These are phyloP conservation scores for Olyra latifolia DNA, from an alignment of 176 grass and related monocot species.

Conservation along the genomic window DNA sequence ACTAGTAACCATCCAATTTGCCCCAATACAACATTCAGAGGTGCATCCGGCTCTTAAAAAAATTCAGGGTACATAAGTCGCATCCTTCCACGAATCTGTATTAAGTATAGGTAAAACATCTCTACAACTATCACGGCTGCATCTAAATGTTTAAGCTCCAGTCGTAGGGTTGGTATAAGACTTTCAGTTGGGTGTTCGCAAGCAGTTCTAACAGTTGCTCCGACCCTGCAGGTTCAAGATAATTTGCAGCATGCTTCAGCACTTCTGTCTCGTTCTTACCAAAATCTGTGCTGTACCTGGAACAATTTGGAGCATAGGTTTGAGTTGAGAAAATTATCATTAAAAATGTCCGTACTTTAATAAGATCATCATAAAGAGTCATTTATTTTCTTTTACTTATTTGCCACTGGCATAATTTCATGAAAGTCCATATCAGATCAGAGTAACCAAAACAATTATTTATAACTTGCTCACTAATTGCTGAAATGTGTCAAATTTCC, in stretches of 20 bases:
- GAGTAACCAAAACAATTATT: neutral
- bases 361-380: neutral
- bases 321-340: neutral
- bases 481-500: neutral
- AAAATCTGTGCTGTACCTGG: slow-evolving; percentile 86
- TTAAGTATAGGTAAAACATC: slow-evolving; percentile 31
- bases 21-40: neutral
- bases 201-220: slow-evolving; percentile 78
- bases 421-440: neutral
- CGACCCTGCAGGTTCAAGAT: slow-evolving; percentile 64
- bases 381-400: neutral
- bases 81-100: slow-evolving; percentile 15
- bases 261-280: slow-evolving; percentile 85
- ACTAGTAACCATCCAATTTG: neutral
- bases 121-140: neutral
- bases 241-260: slow-evolving; percentile 90
- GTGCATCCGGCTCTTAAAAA: neutral
- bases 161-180: slow-evolving; percentile 78
- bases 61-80: neutral
- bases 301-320: neutral
- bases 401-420: slow-evolving; percentile 1
- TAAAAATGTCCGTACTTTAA: neutral
- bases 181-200: slow-evolving; percentile 65
- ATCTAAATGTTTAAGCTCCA: slow-evolving; percentile 79
- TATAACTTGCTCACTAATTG: neutral